Evolutionary conservation across 2,329 filamentous ascomycete species (phyloP), one percentile per base, ranked within the genome.

Genomic region (Aspergillus ruber): DNA sequence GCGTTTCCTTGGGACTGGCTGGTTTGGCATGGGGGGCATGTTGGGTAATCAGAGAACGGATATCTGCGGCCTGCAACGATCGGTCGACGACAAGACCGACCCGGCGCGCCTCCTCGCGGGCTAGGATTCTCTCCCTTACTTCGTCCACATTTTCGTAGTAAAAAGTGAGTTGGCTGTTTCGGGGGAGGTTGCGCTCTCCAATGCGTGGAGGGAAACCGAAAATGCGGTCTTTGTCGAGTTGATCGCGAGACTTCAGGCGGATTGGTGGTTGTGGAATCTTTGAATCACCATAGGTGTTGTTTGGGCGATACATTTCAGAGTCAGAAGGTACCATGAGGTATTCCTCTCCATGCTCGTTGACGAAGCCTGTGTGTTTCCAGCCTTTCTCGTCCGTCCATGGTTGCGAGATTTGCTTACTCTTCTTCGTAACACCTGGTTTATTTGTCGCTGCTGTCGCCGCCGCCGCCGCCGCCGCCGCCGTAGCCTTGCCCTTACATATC

Each of bases 141-240:
- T 47, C 43, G n/a, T 45, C 48, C 18, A 65, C 51, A 35, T 66
- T 49, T 41, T 66, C 63, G 25, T 29, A 29, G 25, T 29, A 29
- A 4, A 50, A 33, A 4, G 50, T 13, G 36, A 63, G 61, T 10
- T 58, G 50, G 5, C 44, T 44, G 4, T 50, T 43, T 9, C 49
- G 56, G 1, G 61, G 63, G n/a, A 64, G 20, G 47, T 66, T 66
- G 7, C 60, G 61, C 43, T 63, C 52, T 4, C 63, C 61, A 20
- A 61, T 57, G 10, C 44, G 56, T 5, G 63, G 63, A 12, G 63
- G 63, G 46, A 58, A 66, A 1, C 63, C 62, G 32, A 60, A 64
- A 10, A 63, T 56, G n/a, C 54, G 53, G 44, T 66, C 63, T 20
- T 56, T 58, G 21, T 61, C 56, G 13, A 56, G 45, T 44, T 65